A percentile compares a stretch with the other conserved stretches of the same genome.
Evolutionary conservation across 352 stramenopile species (phyloP).

Genomic region (Halophytophthora polymorphica): DNA sequence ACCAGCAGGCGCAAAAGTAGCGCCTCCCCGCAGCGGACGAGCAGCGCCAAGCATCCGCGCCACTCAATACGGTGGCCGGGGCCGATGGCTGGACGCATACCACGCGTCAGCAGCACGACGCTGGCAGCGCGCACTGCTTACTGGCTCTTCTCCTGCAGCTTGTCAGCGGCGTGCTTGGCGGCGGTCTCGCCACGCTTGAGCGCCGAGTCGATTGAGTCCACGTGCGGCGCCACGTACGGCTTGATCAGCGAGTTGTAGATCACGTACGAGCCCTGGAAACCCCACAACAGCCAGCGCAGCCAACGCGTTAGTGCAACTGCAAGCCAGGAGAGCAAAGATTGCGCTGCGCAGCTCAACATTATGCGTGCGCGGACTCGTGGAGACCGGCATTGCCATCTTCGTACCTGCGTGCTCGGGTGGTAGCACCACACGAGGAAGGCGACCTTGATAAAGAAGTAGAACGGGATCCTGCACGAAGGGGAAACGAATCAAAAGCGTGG

Average conservation of each 20-base stretch:
- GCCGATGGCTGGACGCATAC: too few species aligned
- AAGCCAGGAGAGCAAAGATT: not conserved
- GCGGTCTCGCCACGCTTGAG: constrained; percentile 54
- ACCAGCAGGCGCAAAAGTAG: too few species aligned
- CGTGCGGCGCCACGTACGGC: constrained; percentile 74
- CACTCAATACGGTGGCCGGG: too few species aligned
- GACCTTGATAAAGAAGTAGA: constrained; percentile 89
- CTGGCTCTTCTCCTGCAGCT: constrained; percentile 43
- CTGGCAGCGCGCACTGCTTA: constrained; percentile 8
- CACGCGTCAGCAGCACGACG: too few species aligned
- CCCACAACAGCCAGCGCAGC: not conserved
- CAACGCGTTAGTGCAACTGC: not conserved
- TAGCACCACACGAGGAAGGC: constrained; percentile 85
- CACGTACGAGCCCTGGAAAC: constrained; percentile 59
- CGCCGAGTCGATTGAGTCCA: constrained; percentile 60
- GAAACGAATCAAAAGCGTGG: not conserved
- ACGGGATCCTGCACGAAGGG: constrained; percentile 48
- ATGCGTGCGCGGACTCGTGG: constrained; percentile 7
- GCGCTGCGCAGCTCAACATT: constrained; percentile 2
- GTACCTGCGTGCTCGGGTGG: constrained; percentile 69
- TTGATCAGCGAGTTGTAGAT: constrained; percentile 87
- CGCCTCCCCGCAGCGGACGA: too few species aligned
- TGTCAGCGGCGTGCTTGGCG: constrained; percentile 46
- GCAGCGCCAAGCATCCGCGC: too few species aligned
- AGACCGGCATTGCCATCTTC: not conserved